Evolutionary conservation across 257 asterid genomes (phyloP), one percentile per base, ranked within the genome.

Genomic region (Ehretia macrophylla): DNA sequence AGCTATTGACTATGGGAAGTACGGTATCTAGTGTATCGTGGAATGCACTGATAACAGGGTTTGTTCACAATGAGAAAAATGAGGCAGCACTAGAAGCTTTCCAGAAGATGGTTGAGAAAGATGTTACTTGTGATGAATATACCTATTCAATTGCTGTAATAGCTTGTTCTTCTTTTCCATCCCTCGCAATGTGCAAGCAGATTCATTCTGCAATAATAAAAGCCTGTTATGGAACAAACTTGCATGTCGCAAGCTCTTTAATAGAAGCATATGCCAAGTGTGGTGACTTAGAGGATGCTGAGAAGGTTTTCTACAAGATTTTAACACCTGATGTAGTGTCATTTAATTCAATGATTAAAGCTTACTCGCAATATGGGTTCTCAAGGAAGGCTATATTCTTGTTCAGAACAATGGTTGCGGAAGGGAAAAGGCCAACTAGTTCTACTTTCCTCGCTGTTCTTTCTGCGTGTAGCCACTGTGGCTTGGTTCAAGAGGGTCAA

Each of bases 211-310:
- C 56, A 49, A 50, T 49, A 10, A 18, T 71, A 27, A 65, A 71
- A 67, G 66, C 52, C 35, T 65, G 38, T 47, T 65, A 37, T 17
- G 56, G 38, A 23, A 17, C 8, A 2, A 54, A 71, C 59, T 39
- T 71, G 19, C 60, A 71, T 39, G 68, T 71, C 51, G 68, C 68
- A 19, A 71, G 72, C 62, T 71, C 68, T 20, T 14, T 60, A 61
- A 54, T 71, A 23, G 76, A 71, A 59, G 66, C 64, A 27, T 71
- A 71, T 47, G 58, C 68, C 32, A 62, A 54, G 17, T 71, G 72
- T 16, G 72, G 76, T 17, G 44, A 32, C 48, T 48, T 65, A 51
- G 49, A 60, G 11, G 67, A 71, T 8, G 65, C 76, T 17, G 67
- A 53, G 35, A 60, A 65, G 63, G 63, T 54, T 8, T 65, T 55